These are phyloP conservation scores for Geoglossum glabrum DNA, from an alignment of 495 filamentous ascomycete genomes.

Conservation along the genomic window DNA sequence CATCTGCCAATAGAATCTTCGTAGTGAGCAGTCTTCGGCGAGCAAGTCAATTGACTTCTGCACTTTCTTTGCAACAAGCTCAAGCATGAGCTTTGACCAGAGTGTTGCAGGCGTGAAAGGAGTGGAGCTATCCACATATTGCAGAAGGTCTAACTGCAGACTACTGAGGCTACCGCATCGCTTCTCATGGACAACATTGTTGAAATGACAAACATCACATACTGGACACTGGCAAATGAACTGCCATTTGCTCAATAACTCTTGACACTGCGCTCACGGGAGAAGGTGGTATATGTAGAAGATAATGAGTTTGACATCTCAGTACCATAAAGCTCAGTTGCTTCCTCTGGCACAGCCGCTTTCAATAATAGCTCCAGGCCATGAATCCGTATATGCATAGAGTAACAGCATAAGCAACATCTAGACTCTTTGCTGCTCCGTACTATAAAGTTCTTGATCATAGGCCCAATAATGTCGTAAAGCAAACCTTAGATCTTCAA, in stretches of 20 bases:
- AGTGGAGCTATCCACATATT: neutral
- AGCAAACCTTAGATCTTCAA: neutral
- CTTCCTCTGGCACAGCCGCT: too few relatives aligned
- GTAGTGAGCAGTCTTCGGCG: neutral
- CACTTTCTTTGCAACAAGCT: neutral
- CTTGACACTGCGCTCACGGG: neutral
- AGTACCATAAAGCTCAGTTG: too few relatives aligned
- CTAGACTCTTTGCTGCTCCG: neutral
- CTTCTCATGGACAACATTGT: slow-evolving; percentile 1
- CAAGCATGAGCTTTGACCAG: neutral
- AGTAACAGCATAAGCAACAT: neutral
- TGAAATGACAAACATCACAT: neutral
- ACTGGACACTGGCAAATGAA: neutral
- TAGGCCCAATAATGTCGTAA: neutral
- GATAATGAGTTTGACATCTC: neutral
- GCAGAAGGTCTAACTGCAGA: neutral
- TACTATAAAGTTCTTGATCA: neutral
- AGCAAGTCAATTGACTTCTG: neutral
- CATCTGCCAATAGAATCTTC: neutral
- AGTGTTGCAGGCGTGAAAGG: neutral
- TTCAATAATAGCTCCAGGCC: too few relatives aligned
- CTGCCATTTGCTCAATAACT: neutral
- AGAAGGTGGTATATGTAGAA: neutral
- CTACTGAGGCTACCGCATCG: neutral
- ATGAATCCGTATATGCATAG: too few relatives aligned